Conservation (phyloP, 2,329 filamentous ascomycete genomes). For the Ilyonectria destructans region DNA sequence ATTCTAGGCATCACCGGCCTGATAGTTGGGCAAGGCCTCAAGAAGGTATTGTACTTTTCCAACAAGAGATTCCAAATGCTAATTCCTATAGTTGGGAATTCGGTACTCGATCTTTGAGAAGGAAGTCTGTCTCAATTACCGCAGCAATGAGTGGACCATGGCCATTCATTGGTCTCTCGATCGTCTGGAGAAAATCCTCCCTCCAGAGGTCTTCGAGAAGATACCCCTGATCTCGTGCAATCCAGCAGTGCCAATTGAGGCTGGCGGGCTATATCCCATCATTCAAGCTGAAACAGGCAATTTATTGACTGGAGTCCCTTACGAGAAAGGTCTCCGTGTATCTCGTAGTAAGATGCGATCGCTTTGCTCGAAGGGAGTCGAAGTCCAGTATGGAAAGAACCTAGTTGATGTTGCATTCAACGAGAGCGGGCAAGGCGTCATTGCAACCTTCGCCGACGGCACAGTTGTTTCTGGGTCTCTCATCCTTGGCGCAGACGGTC, state of each 20-base stretch:
- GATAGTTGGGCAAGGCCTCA: slow-evolving; percentile 40
- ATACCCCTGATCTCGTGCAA: slow-evolving; percentile 43
- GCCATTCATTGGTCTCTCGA: slow-evolving; percentile 44
- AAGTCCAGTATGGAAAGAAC: slow-evolving; percentile 41
- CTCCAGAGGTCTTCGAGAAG: slow-evolving; percentile 35
- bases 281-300: slow-evolving; percentile 43
- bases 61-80: not conserved
- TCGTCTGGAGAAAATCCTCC: slow-evolving; percentile 37
- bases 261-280: slow-evolving; percentile 42
- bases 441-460: slow-evolving; percentile 39
- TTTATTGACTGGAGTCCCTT: slow-evolving; percentile 39
- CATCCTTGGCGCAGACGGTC: slow-evolving; percentile 42
- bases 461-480: slow-evolving; percentile 29
- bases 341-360: slow-evolving; percentile 42
- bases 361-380: slow-evolving; percentile 38
- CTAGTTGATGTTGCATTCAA: slow-evolving; percentile 41
- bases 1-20: slow-evolving; percentile 38
- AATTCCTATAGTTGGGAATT: slow-evolving; percentile 26
- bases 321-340: slow-evolving; percentile 41
- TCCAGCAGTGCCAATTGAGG: slow-evolving; percentile 38
- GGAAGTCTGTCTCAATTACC: slow-evolving; percentile 39
- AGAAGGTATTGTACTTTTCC: slow-evolving; percentile 23
- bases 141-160: slow-evolving; percentile 48
- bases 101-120: slow-evolving; percentile 42
- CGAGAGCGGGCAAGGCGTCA: slow-evolving; percentile 34